Evolutionary conservation across 768 basidiomycete genomes (phyloP), one percentile per base, ranked within the genome.

Genomic region (Xerocomellus chrysenteron): DNA sequence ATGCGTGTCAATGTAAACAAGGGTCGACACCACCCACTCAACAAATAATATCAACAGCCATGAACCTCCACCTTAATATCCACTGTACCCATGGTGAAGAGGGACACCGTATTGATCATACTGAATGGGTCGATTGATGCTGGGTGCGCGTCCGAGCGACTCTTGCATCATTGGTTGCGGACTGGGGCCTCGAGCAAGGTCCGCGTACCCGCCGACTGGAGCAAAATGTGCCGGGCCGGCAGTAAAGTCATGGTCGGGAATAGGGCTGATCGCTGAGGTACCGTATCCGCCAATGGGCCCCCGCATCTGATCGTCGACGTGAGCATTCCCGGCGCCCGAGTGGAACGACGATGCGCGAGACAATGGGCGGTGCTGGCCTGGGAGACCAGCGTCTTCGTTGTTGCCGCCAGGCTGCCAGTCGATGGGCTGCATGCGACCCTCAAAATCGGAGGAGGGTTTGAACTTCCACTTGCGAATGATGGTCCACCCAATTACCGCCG

Each of bases 381-480:
- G 74, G 47, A 79, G 69, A 56, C 72, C 79, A 35, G 62, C 50
- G 53, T 82, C 79, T 9, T 80, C 80, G 4, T 75, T 75, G 51
- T 67, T 74, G 32, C 73, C 75, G 47, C 72, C 76, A n/a, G 90
- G 89, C 67, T 88, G 84, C 90, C 90, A 94, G 75, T 92, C 86
- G 68, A 94, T 91, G 57, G 93, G 92, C 56, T 88, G 83, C 76
- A 95, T 83, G 62, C 92, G 90, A 58, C 85, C 83, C 64, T 91
- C 88, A 69, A 94, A 94, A 64, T 82, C 80, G 66, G 82, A 79
- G 32, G 92, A 93, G 55, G 88, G 84, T 52, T 83, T 84, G 67
- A 94, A 85, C 76, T 93, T 92, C 88, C 90, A 93, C 73, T 94
- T 93, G 76, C 92, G 87, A 78, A 94, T 89, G 67, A 92, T 74